A percentile compares a stretch with the other conserved stretches of the same genome.
phyloP scores from a whole-genome alignment of 2,329 filamentous ascomycete genomes.

The Fusarium sterilihyphosum region DNA sequence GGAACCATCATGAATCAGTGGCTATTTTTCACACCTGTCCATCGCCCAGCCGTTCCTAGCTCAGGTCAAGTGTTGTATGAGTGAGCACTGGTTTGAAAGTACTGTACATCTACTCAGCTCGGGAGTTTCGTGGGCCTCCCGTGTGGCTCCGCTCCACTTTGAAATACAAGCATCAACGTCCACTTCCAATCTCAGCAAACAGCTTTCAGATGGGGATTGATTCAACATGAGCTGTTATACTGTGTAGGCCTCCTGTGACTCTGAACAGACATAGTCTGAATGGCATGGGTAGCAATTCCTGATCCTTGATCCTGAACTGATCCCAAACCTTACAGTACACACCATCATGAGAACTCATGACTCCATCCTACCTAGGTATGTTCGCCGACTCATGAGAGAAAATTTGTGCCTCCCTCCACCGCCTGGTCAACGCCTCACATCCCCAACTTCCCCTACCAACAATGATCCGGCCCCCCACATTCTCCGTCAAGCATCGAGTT shows the following conservation, averaged over 20 bases:
- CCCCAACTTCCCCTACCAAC: slow-evolving; percentile 39
- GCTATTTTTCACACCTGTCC: background rate
- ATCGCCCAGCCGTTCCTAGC: background rate
- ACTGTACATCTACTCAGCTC: slow-evolving; percentile 23
- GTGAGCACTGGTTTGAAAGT: background rate
- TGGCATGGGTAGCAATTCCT: background rate
- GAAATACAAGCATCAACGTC: slow-evolving; percentile 29
- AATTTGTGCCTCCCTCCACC: slow-evolving; percentile 40
- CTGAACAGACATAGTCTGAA: background rate
- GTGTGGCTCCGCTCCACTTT: slow-evolving; percentile 13
- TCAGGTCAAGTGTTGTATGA: background rate
- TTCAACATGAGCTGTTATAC: background rate
- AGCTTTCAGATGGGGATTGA: slow-evolving; percentile 5
- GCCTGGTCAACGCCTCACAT: slow-evolving; percentile 30
- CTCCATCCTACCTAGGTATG: background rate
- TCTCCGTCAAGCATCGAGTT: slow-evolving; percentile 40
- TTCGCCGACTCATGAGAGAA: slow-evolving; percentile 8
- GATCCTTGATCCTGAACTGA: background rate
- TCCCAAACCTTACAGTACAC: background rate
- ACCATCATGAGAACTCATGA: slow-evolving; percentile 20
- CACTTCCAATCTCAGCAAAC: slow-evolving; percentile 32
- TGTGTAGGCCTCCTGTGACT: background rate
- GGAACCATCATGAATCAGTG: background rate
- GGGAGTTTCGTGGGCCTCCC: slow-evolving; percentile 29
- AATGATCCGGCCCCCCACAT: slow-evolving; percentile 39